Conservation (phyloP, 129 eudicot genomes). For the Heracleum sosnowskyi region DNA sequence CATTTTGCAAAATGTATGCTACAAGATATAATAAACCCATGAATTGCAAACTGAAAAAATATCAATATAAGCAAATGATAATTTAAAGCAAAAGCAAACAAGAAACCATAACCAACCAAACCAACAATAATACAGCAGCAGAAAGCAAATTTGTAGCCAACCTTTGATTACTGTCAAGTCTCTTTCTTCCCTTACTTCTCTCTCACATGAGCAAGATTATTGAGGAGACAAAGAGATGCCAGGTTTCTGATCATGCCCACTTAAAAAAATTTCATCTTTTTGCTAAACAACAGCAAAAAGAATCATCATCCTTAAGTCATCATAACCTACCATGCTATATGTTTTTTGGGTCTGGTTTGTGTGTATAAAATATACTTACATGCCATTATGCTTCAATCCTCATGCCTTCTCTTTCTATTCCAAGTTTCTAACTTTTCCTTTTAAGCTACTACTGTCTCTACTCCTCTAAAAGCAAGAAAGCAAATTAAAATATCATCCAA, state of each 20-base stretch:
- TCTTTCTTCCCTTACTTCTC: not conserved
- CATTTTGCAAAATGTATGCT: slow-evolving; percentile 15
- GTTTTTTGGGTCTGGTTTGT: slow-evolving; percentile 7
- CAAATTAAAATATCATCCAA: not conserved
- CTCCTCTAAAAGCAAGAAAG: not conserved
- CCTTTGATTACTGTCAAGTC: slow-evolving; percentile 8
- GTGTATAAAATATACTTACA: not conserved
- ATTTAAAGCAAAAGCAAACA: not conserved
- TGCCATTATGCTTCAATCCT: not conserved
- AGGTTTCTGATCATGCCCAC: slow-evolving; percentile 19
- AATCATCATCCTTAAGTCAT: slow-evolving; percentile 6
- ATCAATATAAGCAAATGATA: slow-evolving; percentile 7
- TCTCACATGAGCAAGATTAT: slow-evolving; percentile 18
- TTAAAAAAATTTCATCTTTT: slow-evolving; percentile 2
- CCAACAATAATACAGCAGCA: slow-evolving; percentile 25
- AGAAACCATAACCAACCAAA: slow-evolving; percentile 8
- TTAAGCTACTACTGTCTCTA: slow-evolving; percentile 13
- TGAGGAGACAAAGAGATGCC: slow-evolving; percentile 17
- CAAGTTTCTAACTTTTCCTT: slow-evolving; percentile 16
- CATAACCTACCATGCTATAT: slow-evolving; percentile 10
- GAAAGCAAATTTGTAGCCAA: slow-evolving; percentile 11
- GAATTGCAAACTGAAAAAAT: not conserved
- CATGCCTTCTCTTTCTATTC: not conserved
- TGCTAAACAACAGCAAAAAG: not conserved
- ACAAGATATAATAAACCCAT: slow-evolving; percentile 1